These are phyloP conservation scores for Puccinia horiana DNA, from an alignment of 1,284 basidiomycete genomes.

Conservation along the genomic window DNA sequence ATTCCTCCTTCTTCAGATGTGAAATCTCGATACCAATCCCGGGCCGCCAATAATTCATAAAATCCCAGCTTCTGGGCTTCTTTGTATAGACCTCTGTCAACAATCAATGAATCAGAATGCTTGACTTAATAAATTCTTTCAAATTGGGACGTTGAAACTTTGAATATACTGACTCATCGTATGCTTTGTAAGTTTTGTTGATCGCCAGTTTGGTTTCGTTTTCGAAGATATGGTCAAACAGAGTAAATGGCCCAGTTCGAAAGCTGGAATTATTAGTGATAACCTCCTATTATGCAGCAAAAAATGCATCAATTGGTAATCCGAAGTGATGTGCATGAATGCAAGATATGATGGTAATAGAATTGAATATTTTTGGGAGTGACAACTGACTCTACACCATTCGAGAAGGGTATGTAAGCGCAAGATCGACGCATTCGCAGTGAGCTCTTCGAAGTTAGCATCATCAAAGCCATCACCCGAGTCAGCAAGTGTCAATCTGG, in stretches of 20 bases:
- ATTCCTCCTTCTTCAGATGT: slow-evolving; percentile 74
- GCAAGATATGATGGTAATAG: background rate
- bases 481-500: slow-evolving; percentile 87
- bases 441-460: slow-evolving; percentile 98
- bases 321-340: background rate
- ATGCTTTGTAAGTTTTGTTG: slow-evolving; percentile 74
- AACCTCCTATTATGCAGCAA: slow-evolving; percentile 21
- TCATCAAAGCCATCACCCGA: slow-evolving; percentile 97
- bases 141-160: slow-evolving; percentile 1
- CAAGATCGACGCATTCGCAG: slow-evolving; percentile 95
- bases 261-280: slow-evolving; percentile 28
- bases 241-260: slow-evolving; percentile 65
- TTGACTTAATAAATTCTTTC: background rate
- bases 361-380: background rate
- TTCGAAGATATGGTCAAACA: slow-evolving; percentile 79
- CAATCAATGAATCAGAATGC: background rate
- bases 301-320: background rate
- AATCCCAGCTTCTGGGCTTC: slow-evolving; percentile 93
- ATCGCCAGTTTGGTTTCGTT: slow-evolving; percentile 86
- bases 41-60: slow-evolving; percentile 87
- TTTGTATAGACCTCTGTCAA: slow-evolving; percentile 81
- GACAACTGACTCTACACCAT: slow-evolving; percentile 78
- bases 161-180: slow-evolving; percentile 69
- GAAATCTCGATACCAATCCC: slow-evolving; percentile 96
- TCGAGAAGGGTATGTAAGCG: slow-evolving; percentile 85